Conservation (phyloP, 2,329 filamentous ascomycete species). For the Colletotrichum endophyticum region DNA sequence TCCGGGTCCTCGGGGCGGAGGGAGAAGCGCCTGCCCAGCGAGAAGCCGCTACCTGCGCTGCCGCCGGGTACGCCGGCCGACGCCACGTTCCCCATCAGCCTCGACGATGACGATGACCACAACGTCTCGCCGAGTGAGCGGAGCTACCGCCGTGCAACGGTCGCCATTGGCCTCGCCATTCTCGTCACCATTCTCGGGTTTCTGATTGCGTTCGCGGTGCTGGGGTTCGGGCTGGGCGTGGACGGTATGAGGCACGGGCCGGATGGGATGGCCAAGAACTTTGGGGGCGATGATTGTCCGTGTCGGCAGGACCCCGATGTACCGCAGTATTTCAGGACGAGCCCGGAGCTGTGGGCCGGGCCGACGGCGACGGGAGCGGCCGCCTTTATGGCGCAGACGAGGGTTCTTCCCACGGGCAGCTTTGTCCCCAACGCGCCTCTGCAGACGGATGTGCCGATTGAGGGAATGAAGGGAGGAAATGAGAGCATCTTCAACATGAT, state of each 20-base stretch:
- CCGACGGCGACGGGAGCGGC: slow-evolving; percentile 73
- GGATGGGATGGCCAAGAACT: slow-evolving; percentile 25
- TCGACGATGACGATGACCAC: neutral
- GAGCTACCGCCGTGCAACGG: neutral
- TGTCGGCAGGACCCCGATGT: slow-evolving; percentile 42
- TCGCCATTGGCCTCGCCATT: slow-evolving; percentile 23
- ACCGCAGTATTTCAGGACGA: slow-evolving; percentile 69
- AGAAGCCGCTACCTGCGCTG: slow-evolving; percentile 22
- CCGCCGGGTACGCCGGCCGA: slow-evolving; percentile 3
- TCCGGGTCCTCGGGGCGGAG: slow-evolving; percentile 11
- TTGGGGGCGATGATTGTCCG: slow-evolving; percentile 25
- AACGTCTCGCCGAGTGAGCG: neutral
- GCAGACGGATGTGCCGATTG: slow-evolving; percentile 72
- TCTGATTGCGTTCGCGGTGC: slow-evolving; percentile 40
- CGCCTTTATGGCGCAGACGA: slow-evolving; percentile 75
- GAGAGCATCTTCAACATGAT: slow-evolving; percentile 74
- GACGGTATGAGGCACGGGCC: slow-evolving; percentile 11
- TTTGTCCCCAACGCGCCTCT: slow-evolving; percentile 74
- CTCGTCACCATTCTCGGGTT: slow-evolving; percentile 34
- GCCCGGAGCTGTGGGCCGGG: slow-evolving; percentile 64
- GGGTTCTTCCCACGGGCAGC: slow-evolving; percentile 67
- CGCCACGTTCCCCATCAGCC: slow-evolving; percentile 1
- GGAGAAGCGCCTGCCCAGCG: slow-evolving; percentile 21
- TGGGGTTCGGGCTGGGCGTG: slow-evolving; percentile 32
- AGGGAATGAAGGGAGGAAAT: slow-evolving; percentile 60